phyloP scores from a whole-genome alignment of 768 basidiomycete genomes.

The Suillus clintonianus region DNA sequence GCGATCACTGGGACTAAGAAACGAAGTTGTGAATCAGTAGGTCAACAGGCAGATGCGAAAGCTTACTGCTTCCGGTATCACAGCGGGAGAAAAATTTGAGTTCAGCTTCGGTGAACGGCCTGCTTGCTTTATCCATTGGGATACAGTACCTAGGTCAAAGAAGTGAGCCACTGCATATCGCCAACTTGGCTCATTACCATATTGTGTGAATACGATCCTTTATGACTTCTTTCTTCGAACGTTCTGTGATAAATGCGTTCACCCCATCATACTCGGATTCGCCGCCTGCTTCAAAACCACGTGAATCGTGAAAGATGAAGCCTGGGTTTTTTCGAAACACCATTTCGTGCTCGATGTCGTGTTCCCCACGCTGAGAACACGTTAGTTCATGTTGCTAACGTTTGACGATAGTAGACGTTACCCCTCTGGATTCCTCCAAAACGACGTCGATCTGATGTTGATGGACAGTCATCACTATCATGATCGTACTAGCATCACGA shows the following conservation, averaged over 20 bases:
- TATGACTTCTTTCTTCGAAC: too few species aligned
- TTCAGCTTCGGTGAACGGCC: too few species aligned
- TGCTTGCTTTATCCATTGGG: slow-evolving; percentile 25
- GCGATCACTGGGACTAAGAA: slow-evolving; percentile 38
- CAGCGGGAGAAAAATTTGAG: too few species aligned
- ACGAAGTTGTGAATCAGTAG: not conserved
- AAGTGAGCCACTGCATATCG: not conserved
- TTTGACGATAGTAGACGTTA: too few species aligned
- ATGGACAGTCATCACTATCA: too few species aligned
- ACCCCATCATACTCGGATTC: slow-evolving; percentile 33
- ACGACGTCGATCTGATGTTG: too few species aligned
- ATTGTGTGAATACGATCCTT: slow-evolving; percentile 39
- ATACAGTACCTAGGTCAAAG: slow-evolving; percentile 39
- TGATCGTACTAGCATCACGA: too few species aligned
- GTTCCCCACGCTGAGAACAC: slow-evolving; percentile 21
- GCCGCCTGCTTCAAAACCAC: too few species aligned
- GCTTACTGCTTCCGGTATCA: too few species aligned
- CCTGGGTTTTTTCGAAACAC: slow-evolving; percentile 33
- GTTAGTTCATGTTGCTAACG: not conserved
- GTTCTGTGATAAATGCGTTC: slow-evolving; percentile 37
- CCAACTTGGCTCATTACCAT: slow-evolving; percentile 28
- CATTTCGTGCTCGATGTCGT: slow-evolving; percentile 34
- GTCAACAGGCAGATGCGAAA: too few species aligned
- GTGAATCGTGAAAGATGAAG: too few species aligned
- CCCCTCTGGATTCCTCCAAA: too few species aligned